Percentiles rank a stretch among this genome's conserved stretches.
Conservation (phyloP, 2,329 filamentous ascomycete genomes). For the Lecanicillium sp. region DNA sequence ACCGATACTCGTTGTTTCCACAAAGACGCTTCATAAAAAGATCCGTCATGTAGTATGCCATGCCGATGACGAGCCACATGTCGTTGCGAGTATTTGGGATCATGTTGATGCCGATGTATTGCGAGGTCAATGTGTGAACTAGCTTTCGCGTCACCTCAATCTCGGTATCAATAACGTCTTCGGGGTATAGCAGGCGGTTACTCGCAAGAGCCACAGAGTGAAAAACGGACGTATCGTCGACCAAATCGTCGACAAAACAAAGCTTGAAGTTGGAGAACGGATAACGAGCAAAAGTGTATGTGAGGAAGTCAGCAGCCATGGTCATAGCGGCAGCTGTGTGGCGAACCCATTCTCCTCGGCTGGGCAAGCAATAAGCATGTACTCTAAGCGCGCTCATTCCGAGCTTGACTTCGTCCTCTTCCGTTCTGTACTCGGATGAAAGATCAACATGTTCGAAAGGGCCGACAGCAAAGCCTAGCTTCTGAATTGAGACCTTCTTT, state of each 20-base stretch:
- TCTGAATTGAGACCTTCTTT: conserved; percentile 71
- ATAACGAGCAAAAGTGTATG: conserved; percentile 80
- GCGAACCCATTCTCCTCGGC: conserved; percentile 70
- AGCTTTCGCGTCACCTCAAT: conserved; percentile 73
- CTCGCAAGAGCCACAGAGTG: conserved; percentile 85
- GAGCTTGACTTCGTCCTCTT: conserved; percentile 85
- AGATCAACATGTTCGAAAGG: conserved; percentile 93
- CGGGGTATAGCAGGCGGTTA: conserved; percentile 74
- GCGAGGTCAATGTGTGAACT: conserved; percentile 76
- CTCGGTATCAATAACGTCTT: conserved; percentile 78
- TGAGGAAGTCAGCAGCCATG: conserved; percentile 83
- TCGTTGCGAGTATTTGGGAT: conserved; percentile 75
- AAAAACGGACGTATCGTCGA: conserved; percentile 65
- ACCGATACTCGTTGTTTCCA: conserved; percentile 91
- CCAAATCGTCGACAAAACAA: conserved; percentile 87
- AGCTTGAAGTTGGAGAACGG: conserved; percentile 89
- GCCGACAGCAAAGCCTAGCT: conserved; percentile 88
- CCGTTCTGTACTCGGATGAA: conserved; percentile 74
- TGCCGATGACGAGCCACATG: conserved; percentile 82
- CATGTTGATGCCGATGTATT: conserved; percentile 93
- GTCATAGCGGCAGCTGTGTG: conserved; percentile 84
- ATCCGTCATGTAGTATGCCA: conserved; percentile 92
- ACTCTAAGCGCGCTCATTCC: conserved; percentile 83
- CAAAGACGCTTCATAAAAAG: conserved; percentile 84
- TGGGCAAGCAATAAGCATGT: conserved; percentile 84